These are phyloP conservation scores for Pythium myriotylum DNA, from an alignment of 352 stramenopile genomes.

Conservation along the genomic window DNA sequence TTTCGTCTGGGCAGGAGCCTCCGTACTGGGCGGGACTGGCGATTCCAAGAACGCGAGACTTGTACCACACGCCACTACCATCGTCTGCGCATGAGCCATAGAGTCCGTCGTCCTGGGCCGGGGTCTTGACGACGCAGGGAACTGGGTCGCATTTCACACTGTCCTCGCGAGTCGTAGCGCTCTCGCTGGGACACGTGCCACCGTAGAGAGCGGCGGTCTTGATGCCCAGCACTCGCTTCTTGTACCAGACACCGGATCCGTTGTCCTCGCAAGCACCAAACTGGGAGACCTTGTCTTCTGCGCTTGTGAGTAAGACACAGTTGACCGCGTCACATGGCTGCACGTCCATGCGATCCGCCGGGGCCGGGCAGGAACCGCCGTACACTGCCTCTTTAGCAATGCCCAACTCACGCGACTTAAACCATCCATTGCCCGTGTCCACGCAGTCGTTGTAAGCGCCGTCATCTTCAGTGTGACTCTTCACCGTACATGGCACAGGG, in stretches of 20 bases:
- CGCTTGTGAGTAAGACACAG: conserved; percentile 1
- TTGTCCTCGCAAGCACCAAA: neutral
- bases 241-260: neutral
- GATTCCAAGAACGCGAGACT: conserved; percentile 2
- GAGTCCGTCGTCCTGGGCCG: neutral
- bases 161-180: neutral
- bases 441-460: neutral
- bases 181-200: neutral
- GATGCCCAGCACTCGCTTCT: neutral
- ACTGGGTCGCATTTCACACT: too few relatives aligned
- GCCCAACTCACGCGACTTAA: neutral
- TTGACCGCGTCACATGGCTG: neutral
- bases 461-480: neutral
- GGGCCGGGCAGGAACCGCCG: too few relatives aligned
- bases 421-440: neutral
- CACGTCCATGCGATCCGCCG: neutral
- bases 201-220: neutral
- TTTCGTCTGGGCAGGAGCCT: neutral
- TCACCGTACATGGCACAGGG: neutral
- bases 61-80: conserved; percentile 1
- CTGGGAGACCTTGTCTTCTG: neutral
- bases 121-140: neutral
- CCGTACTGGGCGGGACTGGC: conserved; percentile 2
- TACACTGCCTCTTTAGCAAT: neutral
- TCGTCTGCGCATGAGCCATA: neutral